These are phyloP conservation scores for Cladosporium sp. DNA, from an alignment of 2,329 filamentous ascomycete species.

Conservation along the genomic window DNA sequence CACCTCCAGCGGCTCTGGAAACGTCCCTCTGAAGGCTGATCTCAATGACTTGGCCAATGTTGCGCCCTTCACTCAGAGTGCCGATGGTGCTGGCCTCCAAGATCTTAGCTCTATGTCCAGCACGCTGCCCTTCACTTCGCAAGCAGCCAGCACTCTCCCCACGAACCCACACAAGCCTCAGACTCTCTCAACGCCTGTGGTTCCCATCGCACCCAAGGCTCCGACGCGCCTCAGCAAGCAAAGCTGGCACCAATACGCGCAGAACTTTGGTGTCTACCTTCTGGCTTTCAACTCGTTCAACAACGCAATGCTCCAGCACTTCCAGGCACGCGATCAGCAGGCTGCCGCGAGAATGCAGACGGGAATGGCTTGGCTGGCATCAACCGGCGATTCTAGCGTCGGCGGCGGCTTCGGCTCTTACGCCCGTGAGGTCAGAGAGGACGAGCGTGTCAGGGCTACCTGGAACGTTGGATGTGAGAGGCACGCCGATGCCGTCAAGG, in stretches of 20 bases:
- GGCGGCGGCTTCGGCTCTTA: conserved; percentile 53
- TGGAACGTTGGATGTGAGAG: conserved; percentile 58
- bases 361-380: conserved; percentile 48
- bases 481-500: conserved; percentile 56
- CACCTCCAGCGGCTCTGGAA: conserved; percentile 13
- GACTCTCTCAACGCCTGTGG: conserved; percentile 48
- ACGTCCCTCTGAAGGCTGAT: conserved; percentile 26
- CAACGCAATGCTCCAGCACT: conserved; percentile 51
- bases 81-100: conserved; percentile 46
- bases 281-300: conserved; percentile 54
- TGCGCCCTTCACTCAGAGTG: conserved; percentile 40
- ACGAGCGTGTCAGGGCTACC: conserved; percentile 56
- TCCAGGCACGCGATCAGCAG: conserved; percentile 46
- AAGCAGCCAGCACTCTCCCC: conserved; percentile 42
- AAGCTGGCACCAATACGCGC: conserved; percentile 49
- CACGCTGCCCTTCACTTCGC: conserved; percentile 56
- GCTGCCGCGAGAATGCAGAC: conserved; percentile 31
- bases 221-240: conserved; percentile 42
- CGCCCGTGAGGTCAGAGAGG: conserved; percentile 56
- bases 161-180: conserved; percentile 39
- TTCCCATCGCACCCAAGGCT: conserved; percentile 39
- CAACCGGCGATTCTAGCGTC: conserved; percentile 43
- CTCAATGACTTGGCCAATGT: conserved; percentile 48
- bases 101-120: conserved; percentile 50
- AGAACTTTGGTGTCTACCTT: conserved; percentile 52